A percentile compares a stretch with the other conserved stretches of the same genome.
phyloP scores from a whole-genome alignment of 2,329 filamentous ascomycete genomes.

The Nemania diffusa region DNA sequence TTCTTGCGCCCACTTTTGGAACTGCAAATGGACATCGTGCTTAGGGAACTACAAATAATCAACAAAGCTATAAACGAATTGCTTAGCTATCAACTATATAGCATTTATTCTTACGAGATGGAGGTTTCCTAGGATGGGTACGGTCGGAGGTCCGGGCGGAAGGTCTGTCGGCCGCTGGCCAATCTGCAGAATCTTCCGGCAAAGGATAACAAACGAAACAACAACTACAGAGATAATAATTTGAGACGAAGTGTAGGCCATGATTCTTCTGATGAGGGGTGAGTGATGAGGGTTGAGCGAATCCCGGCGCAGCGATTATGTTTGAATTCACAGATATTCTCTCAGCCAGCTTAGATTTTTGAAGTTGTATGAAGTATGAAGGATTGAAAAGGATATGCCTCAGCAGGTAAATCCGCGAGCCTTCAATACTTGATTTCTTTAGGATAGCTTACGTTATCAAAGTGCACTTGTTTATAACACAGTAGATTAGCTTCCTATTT shows the following conservation, averaged over 20 bases:
- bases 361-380: slow-evolving; percentile 10
- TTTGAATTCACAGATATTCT: neutral
- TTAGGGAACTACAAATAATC: slow-evolving; percentile 51
- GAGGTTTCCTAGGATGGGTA: slow-evolving; percentile 1
- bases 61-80: slow-evolving; percentile 14
- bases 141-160: neutral
- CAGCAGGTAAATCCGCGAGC: neutral
- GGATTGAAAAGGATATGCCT: neutral
- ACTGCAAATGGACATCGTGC: slow-evolving; percentile 54
- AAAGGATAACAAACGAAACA: slow-evolving; percentile 2
- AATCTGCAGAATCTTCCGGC: slow-evolving; percentile 6
- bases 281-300: too few species aligned
- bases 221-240: neutral
- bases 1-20: slow-evolving; percentile 60
- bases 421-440: neutral
- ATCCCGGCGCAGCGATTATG: neutral
- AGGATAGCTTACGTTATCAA: neutral
- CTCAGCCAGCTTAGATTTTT: too few species aligned
- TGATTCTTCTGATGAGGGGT: too few species aligned
- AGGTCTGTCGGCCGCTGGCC: neutral
- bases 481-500: too few species aligned
- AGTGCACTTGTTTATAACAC: neutral
- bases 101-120: slow-evolving; percentile 12
- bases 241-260: slow-evolving; percentile 3
- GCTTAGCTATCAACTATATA: neutral